Evolutionary conservation across 2,329 filamentous ascomycete genomes (phyloP).

Genomic region (Epichloe aotearoae): DNA sequence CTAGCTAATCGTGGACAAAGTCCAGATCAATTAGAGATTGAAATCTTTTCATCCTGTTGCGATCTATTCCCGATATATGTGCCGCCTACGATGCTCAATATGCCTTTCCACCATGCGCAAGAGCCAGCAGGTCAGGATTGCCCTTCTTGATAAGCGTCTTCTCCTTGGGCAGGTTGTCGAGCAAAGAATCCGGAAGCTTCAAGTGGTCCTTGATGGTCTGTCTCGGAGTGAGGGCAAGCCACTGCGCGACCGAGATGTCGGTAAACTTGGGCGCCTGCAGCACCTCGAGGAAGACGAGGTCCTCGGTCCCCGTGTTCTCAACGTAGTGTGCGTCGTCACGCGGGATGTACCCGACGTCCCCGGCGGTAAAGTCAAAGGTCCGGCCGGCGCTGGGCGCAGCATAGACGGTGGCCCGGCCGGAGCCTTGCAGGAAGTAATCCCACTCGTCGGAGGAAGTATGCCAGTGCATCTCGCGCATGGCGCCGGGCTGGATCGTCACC

Average conservation of each 20-base stretch:
- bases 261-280: conserved; percentile 37
- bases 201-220: conserved; percentile 47
- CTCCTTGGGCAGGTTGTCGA: conserved; percentile 24
- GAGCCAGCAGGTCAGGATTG: conserved; percentile 23
- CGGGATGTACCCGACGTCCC: conserved; percentile 47
- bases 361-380: conserved; percentile 46
- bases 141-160: conserved; percentile 30
- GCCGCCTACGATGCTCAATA: conserved; percentile 2
- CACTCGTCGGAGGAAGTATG: conserved; percentile 48
- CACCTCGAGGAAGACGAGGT: conserved; percentile 47
- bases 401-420: conserved; percentile 43
- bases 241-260: conserved; percentile 43
- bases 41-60: too few relatives aligned
- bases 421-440: conserved; percentile 45
- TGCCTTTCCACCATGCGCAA: conserved; percentile 9
- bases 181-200: conserved; percentile 22
- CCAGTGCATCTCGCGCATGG: conserved; percentile 53
- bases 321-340: conserved; percentile 39
- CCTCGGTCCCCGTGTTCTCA: conserved; percentile 45
- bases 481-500: conserved; percentile 46
- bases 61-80: too few relatives aligned
- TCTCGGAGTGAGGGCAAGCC: conserved; percentile 42
- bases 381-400: conserved; percentile 33
- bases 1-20: too few relatives aligned
- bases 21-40: rapidly evolving